Evolutionary conservation across 2,329 filamentous ascomycete genomes (phyloP).

Genomic region (Trichoderma sp.): DNA sequence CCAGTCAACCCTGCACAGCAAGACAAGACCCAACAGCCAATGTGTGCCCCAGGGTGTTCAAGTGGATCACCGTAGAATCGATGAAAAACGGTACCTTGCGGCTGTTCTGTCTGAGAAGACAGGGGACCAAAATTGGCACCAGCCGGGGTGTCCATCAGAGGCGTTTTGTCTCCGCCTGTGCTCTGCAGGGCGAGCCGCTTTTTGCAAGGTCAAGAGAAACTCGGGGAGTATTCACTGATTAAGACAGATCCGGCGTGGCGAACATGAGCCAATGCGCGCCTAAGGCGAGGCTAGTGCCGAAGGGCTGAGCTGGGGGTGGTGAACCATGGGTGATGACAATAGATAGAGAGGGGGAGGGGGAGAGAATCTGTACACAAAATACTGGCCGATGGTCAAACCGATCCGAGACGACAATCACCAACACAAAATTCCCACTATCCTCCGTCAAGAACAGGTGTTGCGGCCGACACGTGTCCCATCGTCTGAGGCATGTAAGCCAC

Average conservation of each 20-base stretch:
- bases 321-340: neutral
- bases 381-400: neutral
- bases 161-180: conserved; percentile 25
- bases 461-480: neutral
- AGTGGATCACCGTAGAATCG: conserved; percentile 35
- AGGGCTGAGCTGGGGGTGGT: conserved; percentile 19
- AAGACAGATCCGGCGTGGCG: conserved; percentile 24
- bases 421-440: neutral
- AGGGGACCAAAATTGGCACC: conserved; percentile 25
- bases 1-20: conserved; percentile 19
- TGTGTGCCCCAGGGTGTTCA: conserved; percentile 15
- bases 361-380: neutral
- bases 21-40: conserved; percentile 19
- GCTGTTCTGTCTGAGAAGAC: conserved; percentile 30
- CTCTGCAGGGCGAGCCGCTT: conserved; percentile 24
- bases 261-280: conserved; percentile 19
- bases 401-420: neutral
- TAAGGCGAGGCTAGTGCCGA: conserved; percentile 18
- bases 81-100: conserved; percentile 35
- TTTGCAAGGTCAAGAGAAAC: conserved; percentile 8
- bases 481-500: conserved; percentile 6
- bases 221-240: conserved; percentile 20
- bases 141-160: conserved; percentile 20
- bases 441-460: neutral
- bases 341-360: neutral